Evolutionary conservation across 306 rosid genomes (phyloP).

Genomic region (Ammopiptanthus mongolicus): DNA sequence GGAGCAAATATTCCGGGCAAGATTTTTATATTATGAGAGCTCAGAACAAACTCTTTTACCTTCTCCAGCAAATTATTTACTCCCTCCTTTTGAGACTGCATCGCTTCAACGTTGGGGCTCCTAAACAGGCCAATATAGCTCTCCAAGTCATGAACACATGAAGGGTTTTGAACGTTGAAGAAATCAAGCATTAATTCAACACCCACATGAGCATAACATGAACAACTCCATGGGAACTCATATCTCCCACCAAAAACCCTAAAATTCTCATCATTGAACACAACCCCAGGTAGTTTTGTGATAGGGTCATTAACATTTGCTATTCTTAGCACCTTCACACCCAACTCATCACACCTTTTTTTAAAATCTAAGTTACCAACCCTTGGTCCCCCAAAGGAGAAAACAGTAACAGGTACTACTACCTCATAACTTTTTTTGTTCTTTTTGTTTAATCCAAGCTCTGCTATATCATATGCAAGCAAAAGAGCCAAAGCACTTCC

Average conservation of each 20-base stretch:
- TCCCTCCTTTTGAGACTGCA: background rate
- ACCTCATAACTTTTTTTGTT: no score
- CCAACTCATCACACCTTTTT: conserved; percentile 68
- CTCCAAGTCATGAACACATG: conserved; percentile 87
- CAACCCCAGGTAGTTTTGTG: conserved; percentile 79
- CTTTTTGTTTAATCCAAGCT: conserved; percentile 54
- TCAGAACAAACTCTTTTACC: conserved; percentile 31
- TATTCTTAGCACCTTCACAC: conserved; percentile 69
- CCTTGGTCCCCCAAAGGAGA: conserved; percentile 87
- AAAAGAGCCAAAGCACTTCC: conserved; percentile 86
- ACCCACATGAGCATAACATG: conserved; percentile 86
- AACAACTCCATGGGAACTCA: conserved; percentile 62
- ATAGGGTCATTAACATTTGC: conserved; percentile 80
- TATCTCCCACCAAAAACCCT: conserved; percentile 69
- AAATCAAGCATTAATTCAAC: conserved; percentile 73
- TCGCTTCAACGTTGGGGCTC: conserved; percentile 22
- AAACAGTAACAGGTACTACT: conserved; percentile 57
- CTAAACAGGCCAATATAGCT: conserved; percentile 53
- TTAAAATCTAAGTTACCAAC: conserved; percentile 79
- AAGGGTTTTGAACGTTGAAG: conserved; percentile 79
- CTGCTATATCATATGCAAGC: conserved; percentile 82
- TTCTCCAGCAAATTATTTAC: conserved; percentile 29
- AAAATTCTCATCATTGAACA: conserved; percentile 80
- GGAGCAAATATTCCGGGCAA: conserved; percentile 25
- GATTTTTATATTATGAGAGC: conserved; percentile 31